phyloP scores from a whole-genome alignment of 2,329 filamentous ascomycete genomes.

The Talaromyces sp. region DNA sequence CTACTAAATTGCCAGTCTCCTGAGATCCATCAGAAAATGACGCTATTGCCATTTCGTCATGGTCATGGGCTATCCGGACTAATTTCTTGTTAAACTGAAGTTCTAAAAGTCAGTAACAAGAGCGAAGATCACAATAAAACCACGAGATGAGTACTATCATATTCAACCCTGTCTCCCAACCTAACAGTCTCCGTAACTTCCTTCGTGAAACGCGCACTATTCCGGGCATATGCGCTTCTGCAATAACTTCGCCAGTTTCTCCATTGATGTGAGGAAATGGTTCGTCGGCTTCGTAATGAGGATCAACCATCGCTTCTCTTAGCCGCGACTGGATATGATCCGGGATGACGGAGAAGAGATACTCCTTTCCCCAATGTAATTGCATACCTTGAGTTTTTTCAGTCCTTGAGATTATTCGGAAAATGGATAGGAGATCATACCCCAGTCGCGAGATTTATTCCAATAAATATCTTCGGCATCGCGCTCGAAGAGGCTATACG shows the following conservation, averaged over 20 bases:
- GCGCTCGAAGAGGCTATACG: slow-evolving; percentile 7
- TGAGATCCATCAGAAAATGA: slow-evolving; percentile 5
- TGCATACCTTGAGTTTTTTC: slow-evolving; percentile 1
- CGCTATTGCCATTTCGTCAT: not conserved
- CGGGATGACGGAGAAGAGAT: slow-evolving; percentile 5
- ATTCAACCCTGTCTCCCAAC: not conserved
- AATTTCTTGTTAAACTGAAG: slow-evolving; percentile 8
- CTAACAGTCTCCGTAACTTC: not conserved
- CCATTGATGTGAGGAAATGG: slow-evolving; percentile 14
- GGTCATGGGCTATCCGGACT: not conserved
- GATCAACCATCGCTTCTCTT: slow-evolving; percentile 3
- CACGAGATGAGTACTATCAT: not conserved
- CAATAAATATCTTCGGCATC: slow-evolving; percentile 5
- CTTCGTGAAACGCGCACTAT: slow-evolving; percentile 10
- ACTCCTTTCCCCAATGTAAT: slow-evolving; percentile 14
- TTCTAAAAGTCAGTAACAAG: not conserved
- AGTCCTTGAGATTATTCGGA: not conserved
- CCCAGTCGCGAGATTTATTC: slow-evolving; percentile 14
- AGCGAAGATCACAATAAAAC: not conserved
- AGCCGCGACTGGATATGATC: not conserved
- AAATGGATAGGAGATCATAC: not conserved
- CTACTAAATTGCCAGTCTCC: not conserved
- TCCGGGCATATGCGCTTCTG: slow-evolving; percentile 4
- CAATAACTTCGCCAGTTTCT: slow-evolving; percentile 6
- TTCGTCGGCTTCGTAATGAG: not conserved